Base-by-base conservation (phyloP, 2,329 filamentous ascomycete genomes). In the Fonsecaea monophora region DNA sequence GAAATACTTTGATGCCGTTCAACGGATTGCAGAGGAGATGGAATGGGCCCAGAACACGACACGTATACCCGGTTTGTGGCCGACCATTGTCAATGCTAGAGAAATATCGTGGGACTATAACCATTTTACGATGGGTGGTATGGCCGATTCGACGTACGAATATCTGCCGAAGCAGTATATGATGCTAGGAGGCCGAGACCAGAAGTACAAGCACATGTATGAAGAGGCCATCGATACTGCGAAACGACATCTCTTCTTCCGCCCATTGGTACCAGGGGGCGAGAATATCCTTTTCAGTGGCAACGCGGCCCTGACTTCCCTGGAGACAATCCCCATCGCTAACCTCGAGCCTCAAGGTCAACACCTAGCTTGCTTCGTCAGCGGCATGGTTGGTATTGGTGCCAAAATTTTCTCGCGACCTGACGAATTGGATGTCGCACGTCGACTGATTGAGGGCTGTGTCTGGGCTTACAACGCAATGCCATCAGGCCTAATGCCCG, bases 181-280 rank as follows among this genome's bases (percentile, higher is more conserved):
- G 12, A 84, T 96, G 4, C 85, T 96, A 1, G 91, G 92, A 65
- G 93, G 92, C 0, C 82, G 88, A 1, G 87, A 89, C 69, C 45
- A 62, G 35, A 70, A 73, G 75, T 96, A 96, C 77, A 82, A 84
- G 68, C 85, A 84, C 21, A 85, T 96, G 78, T 92, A 96, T 75
- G 83, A 89, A 65, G 86, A 86, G 64, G 85, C 88, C 3, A 85
- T 89, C 35, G 86, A 89, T 4, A 87, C 87, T 0, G 86, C 90
- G 40, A 90, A 90, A 71, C 84, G 92, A 70, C 85, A 91, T 76
- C 83, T 96, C 9, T 86, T 96, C 65, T 96, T 87, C 78, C 86
- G 90, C 4, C 92, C 93, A 0, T 90, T 95, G 87, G 85, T 88
- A 21, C 85, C 87, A 6, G 85, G 86, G 35, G 82, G 86, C 61